Evolutionary conservation across 208 protist species (phyloP), one percentile per base, ranked within the genome.

Genomic region (Herpetomonas samuelpessoai): DNA sequence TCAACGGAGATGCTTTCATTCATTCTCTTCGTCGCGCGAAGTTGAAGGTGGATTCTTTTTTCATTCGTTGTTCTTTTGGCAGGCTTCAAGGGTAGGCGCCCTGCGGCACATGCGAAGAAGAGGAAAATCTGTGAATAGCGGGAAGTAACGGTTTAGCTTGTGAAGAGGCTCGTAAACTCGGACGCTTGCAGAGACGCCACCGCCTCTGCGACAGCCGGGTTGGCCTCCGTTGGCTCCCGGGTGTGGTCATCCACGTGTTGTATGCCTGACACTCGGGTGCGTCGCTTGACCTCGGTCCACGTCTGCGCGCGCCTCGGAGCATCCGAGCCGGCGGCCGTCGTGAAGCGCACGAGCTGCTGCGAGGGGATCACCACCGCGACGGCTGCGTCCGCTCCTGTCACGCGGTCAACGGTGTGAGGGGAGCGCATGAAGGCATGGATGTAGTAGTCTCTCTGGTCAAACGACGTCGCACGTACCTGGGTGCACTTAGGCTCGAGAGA

Each of bases 261-360:
- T 24, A 19, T 19, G 4, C 9, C 44, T 22, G 19, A 10, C 9
- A 10, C 44, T 22, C n/a, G n/a, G n/a, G 44, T 22, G 4, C 44
- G 4, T 6, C 44, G 9, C 44, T 19, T 19, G 4, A 19, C 19
- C 44, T 48, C 44, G 4, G 44, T 4, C 44, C 44, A 48, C 44
- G 44, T 24, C 44, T 22, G 44, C 44, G 44, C 44, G 16, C 44
- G 44, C 44, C 7, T 3, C 44, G 44, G 16, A 6, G 44, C 16
- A 9, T 4, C 44, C 9, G 4, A 6, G 44, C 44, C 44, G 12
- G 44, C 44, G 10, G 44, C 9, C 9, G 44, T 22, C 16, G 44
- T 19, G 44, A 48, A 55, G 21, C 49, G 7, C 21, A 55, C 49
- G 25, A 55, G 49, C 49, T 55, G 49, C 49, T 39, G 28, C 10